These are phyloP conservation scores for Pythium folliculosum DNA, from an alignment of 352 stramenopile genomes.

Conservation along the genomic window DNA sequence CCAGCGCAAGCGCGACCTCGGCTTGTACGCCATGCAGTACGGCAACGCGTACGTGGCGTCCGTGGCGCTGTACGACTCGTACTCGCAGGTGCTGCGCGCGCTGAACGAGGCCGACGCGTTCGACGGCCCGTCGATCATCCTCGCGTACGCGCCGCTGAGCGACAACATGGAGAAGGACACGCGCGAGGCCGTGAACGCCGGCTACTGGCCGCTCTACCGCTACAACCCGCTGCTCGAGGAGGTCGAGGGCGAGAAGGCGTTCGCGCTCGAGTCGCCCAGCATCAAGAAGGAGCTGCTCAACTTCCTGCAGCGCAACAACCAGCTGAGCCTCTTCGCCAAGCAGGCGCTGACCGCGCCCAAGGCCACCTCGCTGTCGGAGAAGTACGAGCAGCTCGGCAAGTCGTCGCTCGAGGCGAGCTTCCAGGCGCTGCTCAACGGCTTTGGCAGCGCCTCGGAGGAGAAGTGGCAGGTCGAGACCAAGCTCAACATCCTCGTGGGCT, in stretches of 20 bases:
- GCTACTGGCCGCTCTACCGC: slow-evolving; percentile 93
- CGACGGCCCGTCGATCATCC: slow-evolving; percentile 88
- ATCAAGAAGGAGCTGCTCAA: slow-evolving; percentile 89
- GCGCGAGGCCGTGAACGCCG: slow-evolving; percentile 80
- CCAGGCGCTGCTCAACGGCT: slow-evolving; percentile 70
- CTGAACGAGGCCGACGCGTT: slow-evolving; percentile 91
- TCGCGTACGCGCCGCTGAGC: slow-evolving; percentile 87
- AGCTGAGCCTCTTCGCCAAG: slow-evolving; percentile 89
- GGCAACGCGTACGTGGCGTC: slow-evolving; percentile 93
- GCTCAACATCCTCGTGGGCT: slow-evolving; percentile 76
- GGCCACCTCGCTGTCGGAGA: slow-evolving; percentile 50
- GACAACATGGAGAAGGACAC: slow-evolving; percentile 89
- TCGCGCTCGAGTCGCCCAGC: slow-evolving; percentile 89
- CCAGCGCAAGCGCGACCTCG: slow-evolving; percentile 90
- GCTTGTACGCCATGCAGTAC: slow-evolving; percentile 93
- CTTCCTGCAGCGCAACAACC: slow-evolving; percentile 90
- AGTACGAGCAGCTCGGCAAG: slow-evolving; percentile 81
- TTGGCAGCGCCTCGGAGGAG: slow-evolving; percentile 47
- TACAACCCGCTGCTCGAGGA: slow-evolving; percentile 86
- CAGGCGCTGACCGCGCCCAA: slow-evolving; percentile 53
- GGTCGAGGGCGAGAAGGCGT: slow-evolving; percentile 83
- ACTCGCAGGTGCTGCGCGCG: slow-evolving; percentile 86
- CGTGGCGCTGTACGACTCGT: slow-evolving; percentile 88
- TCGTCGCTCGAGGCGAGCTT: slow-evolving; percentile 85
- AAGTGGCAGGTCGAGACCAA: slow-evolving; percentile 71